A percentile compares a stretch with the other conserved stretches of the same genome.
Evolutionary conservation across 306 rosid genomes (phyloP).

Genomic region (peach (Prunus persica)): DNA sequence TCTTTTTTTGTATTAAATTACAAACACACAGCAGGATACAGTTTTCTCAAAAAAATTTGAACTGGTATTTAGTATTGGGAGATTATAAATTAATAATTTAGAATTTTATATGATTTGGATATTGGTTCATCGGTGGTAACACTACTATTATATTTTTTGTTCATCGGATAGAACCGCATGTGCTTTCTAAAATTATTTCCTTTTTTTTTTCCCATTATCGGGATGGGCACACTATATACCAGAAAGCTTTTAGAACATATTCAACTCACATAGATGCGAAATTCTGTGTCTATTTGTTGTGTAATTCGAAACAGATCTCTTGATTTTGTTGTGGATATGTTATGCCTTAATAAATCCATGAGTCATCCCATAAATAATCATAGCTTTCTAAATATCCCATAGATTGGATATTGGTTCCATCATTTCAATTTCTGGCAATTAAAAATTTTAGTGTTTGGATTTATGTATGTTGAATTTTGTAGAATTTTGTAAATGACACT

Average conservation of each 20-base stretch:
- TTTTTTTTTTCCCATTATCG: neutral
- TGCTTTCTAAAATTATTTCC: neutral
- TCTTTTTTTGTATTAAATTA: neutral
- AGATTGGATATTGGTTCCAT: too few relatives aligned
- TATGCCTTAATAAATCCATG: too few relatives aligned
- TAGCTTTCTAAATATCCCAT: too few relatives aligned
- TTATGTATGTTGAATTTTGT: too few relatives aligned
- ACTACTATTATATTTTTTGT: neutral
- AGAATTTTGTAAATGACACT: too few relatives aligned
- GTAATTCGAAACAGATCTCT: too few relatives aligned
- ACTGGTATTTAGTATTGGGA: neutral
- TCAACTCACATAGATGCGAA: neutral
- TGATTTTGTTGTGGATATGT: too few relatives aligned
- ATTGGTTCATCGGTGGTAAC: neutral
- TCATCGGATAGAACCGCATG: neutral
- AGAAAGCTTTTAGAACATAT: neutral
- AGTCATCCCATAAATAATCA: too few relatives aligned
- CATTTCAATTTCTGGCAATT: too few relatives aligned
- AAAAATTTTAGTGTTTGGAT: too few relatives aligned
- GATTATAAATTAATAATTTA: neutral
- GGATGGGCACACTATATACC: too few relatives aligned
- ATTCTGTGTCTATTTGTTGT: too few relatives aligned
- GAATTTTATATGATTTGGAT: neutral
- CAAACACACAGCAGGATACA: neutral
- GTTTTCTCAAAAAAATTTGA: neutral